A percentile compares a stretch with the other conserved stretches of the same genome.
Conservation (phyloP, 1,284 basidiomycete species). For the Ceratobasidium sp. region DNA sequence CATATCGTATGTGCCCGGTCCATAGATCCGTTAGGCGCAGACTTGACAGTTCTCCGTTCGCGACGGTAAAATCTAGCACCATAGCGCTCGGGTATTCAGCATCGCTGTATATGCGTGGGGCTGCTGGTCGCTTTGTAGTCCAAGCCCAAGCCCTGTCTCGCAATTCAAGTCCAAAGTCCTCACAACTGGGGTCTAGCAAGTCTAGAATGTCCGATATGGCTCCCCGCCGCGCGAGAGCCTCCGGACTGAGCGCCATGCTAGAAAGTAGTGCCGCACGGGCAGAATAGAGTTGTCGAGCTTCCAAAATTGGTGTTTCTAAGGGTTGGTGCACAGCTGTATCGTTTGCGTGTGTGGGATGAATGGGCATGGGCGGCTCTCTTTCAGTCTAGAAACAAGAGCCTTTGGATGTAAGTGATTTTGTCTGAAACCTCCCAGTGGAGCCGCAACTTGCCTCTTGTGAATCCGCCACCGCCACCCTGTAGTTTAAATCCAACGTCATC, state of each 20-base stretch:
- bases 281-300: too few relatives aligned
- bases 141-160: neutral
- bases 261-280: neutral
- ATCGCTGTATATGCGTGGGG: too few relatives aligned
- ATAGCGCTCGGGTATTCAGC: neutral
- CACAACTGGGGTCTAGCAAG: neutral
- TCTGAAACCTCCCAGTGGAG: too few relatives aligned
- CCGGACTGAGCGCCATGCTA: neutral
- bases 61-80: neutral
- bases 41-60: neutral
- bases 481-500: too few relatives aligned
- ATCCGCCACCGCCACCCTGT: too few relatives aligned
- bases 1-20: neutral
- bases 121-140: neutral
- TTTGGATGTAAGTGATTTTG: too few relatives aligned
- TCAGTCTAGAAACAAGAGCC: too few relatives aligned
- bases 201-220: neutral
- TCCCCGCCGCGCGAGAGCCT: neutral
- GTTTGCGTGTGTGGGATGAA: too few relatives aligned
- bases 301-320: too few relatives aligned
- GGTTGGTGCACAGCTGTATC: too few relatives aligned
- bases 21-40: constrained; percentile 6
- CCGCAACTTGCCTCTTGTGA: too few relatives aligned
- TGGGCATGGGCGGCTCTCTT: too few relatives aligned
- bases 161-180: neutral